Evolutionary conservation across 306 rosid genomes (phyloP), one percentile per base, ranked within the genome.

Genomic region (Gynostemma pentaphyllum): DNA sequence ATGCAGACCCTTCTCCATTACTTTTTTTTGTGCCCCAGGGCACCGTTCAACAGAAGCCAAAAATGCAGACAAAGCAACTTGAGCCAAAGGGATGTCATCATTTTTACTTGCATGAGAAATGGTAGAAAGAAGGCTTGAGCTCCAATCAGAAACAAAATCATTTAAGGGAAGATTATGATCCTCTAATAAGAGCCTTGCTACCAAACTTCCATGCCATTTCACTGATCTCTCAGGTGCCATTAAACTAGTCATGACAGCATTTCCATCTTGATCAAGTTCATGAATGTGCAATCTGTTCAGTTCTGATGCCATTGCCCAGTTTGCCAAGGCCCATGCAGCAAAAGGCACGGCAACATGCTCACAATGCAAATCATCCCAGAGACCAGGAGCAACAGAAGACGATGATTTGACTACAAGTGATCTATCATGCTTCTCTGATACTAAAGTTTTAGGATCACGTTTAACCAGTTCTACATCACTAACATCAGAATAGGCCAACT

Each of bases 341-440:
- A 88, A 92, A 74, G 98, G 98, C 67, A 92, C 98, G 45, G 96
- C 96, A 68, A 92, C 98, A 57, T 92, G 98, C 50, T 88, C 95
- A 70, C 81, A 79, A 66, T 78, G 91, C 79, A 92, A 84, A 86
- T 92, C 98, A 81, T 92, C 96, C 98, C 98, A 92, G 68, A 92
- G 88, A 70, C 96, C 98, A 76, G 98, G 95, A 75, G 82, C 86
- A 50, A 88, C 90, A 74, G 87, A 77, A 74, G 95, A 80, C 45
- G 77, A 62, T 73, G 70, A 61, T 62, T 74, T 66, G 12, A 64
- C 65, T 53, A 67, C 64, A 49, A n/a, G 64, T 1, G 64, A 75
- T 70, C 68, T 75, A 45, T 62, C 85, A 55, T 52, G 74, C 79
- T 69, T 84, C 63, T 71, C 78, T 69, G 53, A 69, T 48, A 74